Conservation (phyloP, 192 early-diverging fungal species). For the Podila minutissima region DNA sequence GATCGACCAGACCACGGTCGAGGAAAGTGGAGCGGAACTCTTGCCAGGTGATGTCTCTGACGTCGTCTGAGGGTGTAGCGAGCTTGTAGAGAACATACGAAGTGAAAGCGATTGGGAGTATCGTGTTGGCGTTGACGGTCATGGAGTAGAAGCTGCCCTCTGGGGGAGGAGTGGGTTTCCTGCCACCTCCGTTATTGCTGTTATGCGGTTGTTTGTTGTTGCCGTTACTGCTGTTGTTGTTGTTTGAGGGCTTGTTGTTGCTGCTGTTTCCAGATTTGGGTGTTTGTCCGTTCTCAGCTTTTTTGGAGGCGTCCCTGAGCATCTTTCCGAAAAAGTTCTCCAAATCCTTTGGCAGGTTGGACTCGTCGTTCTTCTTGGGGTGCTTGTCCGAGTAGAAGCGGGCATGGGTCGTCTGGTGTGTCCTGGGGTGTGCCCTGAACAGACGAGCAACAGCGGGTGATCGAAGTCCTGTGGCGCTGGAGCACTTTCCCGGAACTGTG, state of each 20-base stretch:
- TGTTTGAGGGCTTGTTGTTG: slow-evolving; percentile 26
- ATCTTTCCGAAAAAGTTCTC: slow-evolving; percentile 77
- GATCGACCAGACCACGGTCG: slow-evolving; percentile 92
- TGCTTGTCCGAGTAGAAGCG: slow-evolving; percentile 32
- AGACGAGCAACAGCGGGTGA: neutral
- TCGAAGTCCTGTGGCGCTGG: neutral
- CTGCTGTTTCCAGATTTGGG: slow-evolving; percentile 21
- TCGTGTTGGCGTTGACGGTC: slow-evolving; percentile 35
- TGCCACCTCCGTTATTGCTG: neutral
- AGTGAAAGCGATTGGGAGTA: slow-evolving; percentile 40
- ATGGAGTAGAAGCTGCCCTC: neutral
- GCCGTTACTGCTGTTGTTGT: slow-evolving; percentile 10
- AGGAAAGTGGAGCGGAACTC: slow-evolving; percentile 87
- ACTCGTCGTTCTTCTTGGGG: slow-evolving; percentile 18
- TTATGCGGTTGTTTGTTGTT: slow-evolving; percentile 4
- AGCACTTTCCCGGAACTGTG: neutral
- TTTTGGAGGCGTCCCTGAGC: slow-evolving; percentile 44
- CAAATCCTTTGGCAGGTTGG: slow-evolving; percentile 73
- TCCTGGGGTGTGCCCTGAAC: neutral
- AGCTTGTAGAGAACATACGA: slow-evolving; percentile 56
- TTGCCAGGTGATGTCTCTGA: slow-evolving; percentile 85
- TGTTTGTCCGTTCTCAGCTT: slow-evolving; percentile 40
- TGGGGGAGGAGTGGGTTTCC: neutral
- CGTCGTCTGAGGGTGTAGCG: slow-evolving; percentile 42
- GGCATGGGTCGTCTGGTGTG: slow-evolving; percentile 4